A percentile compares a stretch with the other conserved stretches of the same genome.
These are phyloP conservation scores for Cylindricascospora bacillispora DNA, from an alignment of 1,139 yeast genomes.

Conservation along the genomic window DNA sequence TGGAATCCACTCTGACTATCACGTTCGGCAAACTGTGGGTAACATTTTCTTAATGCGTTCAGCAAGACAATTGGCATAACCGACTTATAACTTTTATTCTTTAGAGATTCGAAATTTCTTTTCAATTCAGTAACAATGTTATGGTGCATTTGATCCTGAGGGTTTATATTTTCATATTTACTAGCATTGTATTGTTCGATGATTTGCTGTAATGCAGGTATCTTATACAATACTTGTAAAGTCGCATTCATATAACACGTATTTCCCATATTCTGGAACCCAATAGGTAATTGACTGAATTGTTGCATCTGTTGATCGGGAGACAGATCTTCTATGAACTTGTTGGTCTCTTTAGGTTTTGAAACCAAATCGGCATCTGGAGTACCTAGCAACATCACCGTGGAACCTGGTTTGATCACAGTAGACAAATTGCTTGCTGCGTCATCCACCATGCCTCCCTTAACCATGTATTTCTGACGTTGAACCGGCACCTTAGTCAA, in stretches of 20 bases:
- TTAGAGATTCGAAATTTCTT: slow-evolving; percentile 27
- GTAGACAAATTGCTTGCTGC: slow-evolving; percentile 28
- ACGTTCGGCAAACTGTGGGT: slow-evolving; percentile 84
- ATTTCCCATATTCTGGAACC: slow-evolving; percentile 79
- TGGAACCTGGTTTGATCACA: slow-evolving; percentile 46
- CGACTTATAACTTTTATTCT: slow-evolving; percentile 34
- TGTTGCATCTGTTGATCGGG: slow-evolving; percentile 26
- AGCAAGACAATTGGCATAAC: slow-evolving; percentile 55
- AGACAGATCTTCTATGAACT: slow-evolving; percentile 61
- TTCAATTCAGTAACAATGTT: slow-evolving; percentile 29
- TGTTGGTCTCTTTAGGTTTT: slow-evolving; percentile 43
- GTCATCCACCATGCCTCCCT: slow-evolving; percentile 75
- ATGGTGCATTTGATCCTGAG: slow-evolving; percentile 24
- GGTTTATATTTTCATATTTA: slow-evolving; percentile 4
- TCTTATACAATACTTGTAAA: slow-evolving; percentile 61
- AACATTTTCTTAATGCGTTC: slow-evolving; percentile 46
- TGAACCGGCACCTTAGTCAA: slow-evolving; percentile 72
- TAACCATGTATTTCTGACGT: slow-evolving; percentile 80
- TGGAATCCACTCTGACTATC: slow-evolving; percentile 50
- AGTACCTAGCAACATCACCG: slow-evolving; percentile 84
- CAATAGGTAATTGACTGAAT: slow-evolving; percentile 53
- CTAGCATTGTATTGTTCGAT: slow-evolving; percentile 16
- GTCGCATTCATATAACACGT: slow-evolving; percentile 92
- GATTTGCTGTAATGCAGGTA: slow-evolving; percentile 28
- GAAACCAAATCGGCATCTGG: slow-evolving; percentile 58